Conservation (phyloP, 2,329 filamentous ascomycete species). For the Xylariales sp. region DNA sequence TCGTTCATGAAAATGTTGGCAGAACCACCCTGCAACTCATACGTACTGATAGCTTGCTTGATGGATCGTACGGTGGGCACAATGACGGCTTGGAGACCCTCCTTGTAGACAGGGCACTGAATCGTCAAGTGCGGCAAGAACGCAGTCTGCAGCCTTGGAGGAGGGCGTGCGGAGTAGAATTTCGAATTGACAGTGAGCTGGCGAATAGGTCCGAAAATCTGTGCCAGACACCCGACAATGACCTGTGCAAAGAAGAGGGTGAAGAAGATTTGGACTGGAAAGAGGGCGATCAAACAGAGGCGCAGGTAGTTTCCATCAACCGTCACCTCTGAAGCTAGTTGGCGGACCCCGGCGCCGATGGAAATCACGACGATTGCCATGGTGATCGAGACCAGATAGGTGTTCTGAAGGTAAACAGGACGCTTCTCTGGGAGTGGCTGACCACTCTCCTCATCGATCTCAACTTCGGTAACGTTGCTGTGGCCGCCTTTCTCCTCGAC, state of each 20-base stretch:
- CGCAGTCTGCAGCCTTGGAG: conserved; percentile 52
- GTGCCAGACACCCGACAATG: conserved; percentile 69
- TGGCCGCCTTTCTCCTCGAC: conserved; percentile 45
- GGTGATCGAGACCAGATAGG: conserved; percentile 62
- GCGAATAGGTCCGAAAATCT: conserved; percentile 70
- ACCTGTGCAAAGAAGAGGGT: conserved; percentile 78
- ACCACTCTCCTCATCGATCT: conserved; percentile 69
- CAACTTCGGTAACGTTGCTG: conserved; percentile 40
- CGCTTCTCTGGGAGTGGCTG: conserved; percentile 60
- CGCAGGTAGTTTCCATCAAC: conserved; percentile 61
- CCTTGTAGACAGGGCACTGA: conserved; percentile 85
- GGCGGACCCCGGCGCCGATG: conserved; percentile 64
- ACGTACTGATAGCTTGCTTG: conserved; percentile 72
- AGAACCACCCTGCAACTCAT: conserved; percentile 72
- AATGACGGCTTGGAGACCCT: conserved; percentile 71
- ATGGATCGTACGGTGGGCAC: conserved; percentile 72
- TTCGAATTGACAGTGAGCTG: conserved; percentile 74
- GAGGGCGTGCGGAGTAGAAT: conserved; percentile 72
- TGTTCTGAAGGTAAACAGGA: conserved; percentile 65
- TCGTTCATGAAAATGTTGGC: conserved; percentile 76
- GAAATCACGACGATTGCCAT: conserved; percentile 61
- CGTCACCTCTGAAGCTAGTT: conserved; percentile 63
- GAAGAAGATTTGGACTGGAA: conserved; percentile 73
- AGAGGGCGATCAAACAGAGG: conserved; percentile 59
- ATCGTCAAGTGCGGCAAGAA: conserved; percentile 71